phyloP scores from a whole-genome alignment of 176 grass and related monocot species.

The Bonia amplexicaulis region DNA sequence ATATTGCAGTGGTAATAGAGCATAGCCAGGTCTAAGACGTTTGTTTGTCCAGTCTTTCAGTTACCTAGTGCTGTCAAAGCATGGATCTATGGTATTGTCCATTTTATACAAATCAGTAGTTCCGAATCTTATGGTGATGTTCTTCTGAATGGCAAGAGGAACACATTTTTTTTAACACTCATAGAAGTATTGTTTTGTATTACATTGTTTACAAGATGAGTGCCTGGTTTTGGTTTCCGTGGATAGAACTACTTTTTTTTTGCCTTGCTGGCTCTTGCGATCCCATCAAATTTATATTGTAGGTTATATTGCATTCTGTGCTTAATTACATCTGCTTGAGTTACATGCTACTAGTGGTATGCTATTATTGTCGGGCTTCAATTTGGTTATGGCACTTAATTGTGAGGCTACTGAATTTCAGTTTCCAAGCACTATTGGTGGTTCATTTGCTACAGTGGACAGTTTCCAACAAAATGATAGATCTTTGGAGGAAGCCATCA shows the following conservation, averaged over 20 bases:
- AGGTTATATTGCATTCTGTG: constrained; percentile 2
- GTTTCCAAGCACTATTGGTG: constrained; percentile 37
- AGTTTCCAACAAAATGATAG: constrained; percentile 31
- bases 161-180: neutral
- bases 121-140: neutral
- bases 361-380: neutral
- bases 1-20: neutral
- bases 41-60: neutral
- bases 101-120: neutral
- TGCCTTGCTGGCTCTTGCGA: neutral
- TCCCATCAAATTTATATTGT: constrained; percentile 17
- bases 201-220: neutral
- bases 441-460: constrained; percentile 37
- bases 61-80: neutral
- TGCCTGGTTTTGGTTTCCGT: constrained; percentile 7
- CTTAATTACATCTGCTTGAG: neutral
- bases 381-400: constrained; percentile 14
- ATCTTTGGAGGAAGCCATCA: constrained; percentile 34
- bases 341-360: constrained; percentile 9
- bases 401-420: constrained; percentile 38
- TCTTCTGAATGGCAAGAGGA: neutral
- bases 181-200: neutral
- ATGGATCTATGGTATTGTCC: neutral
- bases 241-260: neutral
- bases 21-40: neutral